Conservation (phyloP, 306 rosid species). For the Pachyrhizus erosus region DNA sequence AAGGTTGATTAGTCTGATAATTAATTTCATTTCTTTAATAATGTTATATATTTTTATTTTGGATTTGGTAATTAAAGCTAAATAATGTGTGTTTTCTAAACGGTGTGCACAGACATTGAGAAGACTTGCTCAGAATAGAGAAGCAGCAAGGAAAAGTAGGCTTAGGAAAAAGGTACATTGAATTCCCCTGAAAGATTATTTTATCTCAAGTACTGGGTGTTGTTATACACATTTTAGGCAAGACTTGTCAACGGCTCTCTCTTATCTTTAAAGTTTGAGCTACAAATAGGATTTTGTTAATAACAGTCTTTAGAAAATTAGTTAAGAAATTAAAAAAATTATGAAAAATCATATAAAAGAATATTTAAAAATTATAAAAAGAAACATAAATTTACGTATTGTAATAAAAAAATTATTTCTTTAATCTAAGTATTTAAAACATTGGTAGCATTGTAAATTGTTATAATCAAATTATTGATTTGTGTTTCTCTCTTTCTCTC, state of each 20-base stretch:
- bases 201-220: neutral
- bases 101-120: constrained; percentile 72
- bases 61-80: neutral
- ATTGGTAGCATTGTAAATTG: too few relatives aligned
- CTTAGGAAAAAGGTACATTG: constrained; percentile 84
- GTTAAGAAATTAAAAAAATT: too few relatives aligned
- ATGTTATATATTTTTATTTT: neutral
- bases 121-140: constrained; percentile 99
- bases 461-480: neutral
- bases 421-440: too few relatives aligned
- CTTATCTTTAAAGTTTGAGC: neutral
- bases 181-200: constrained; percentile 15
- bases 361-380: too few relatives aligned
- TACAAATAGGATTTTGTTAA: too few relatives aligned
- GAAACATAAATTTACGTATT: too few relatives aligned
- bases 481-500: neutral
- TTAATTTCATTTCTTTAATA: neutral
- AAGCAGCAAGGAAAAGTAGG: constrained; percentile 99
- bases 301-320: too few relatives aligned
- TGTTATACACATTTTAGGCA: constrained; percentile 44
- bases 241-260: constrained; percentile 14
- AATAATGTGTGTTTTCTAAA: constrained; percentile 20
- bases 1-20: constrained; percentile 54
- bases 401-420: too few relatives aligned
- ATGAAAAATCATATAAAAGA: too few relatives aligned